phyloP scores from a whole-genome alignment of 805 yeast genomes.

The Saturnispora silvae region DNA sequence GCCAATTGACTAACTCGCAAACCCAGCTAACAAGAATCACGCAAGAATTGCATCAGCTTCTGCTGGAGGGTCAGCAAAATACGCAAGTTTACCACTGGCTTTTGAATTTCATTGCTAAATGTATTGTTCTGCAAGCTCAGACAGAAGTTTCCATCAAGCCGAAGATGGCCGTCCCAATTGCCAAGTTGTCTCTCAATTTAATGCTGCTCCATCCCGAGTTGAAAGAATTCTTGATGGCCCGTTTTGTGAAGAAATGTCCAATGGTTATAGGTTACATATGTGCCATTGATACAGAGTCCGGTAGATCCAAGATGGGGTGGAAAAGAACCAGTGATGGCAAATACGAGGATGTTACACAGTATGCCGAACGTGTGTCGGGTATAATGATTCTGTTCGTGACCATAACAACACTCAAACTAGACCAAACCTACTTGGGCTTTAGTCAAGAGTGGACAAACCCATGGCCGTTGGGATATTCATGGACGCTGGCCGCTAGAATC shows the following conservation, averaged over 20 bases:
- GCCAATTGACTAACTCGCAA: slow-evolving; percentile 73
- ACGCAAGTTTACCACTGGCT: slow-evolving; percentile 60
- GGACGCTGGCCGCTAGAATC: slow-evolving; percentile 67
- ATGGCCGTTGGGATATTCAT: slow-evolving; percentile 43
- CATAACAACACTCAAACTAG: slow-evolving; percentile 43
- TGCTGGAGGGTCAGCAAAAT: slow-evolving; percentile 37
- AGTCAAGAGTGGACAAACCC: slow-evolving; percentile 33
- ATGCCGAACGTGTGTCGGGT: slow-evolving; percentile 82
- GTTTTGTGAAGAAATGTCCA: slow-evolving; percentile 89
- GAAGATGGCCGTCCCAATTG: slow-evolving; percentile 70
- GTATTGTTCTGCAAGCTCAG: slow-evolving; percentile 84
- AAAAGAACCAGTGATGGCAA: slow-evolving; percentile 37
- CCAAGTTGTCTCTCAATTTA: slow-evolving; percentile 47
- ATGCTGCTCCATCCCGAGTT: slow-evolving; percentile 40
- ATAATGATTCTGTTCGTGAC: slow-evolving; percentile 73
- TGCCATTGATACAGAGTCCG: slow-evolving; percentile 67
- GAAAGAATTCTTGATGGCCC: slow-evolving; percentile 52
- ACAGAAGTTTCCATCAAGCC: slow-evolving; percentile 79
- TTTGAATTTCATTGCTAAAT: slow-evolving; percentile 74
- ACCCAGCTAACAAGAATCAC: slow-evolving; percentile 46
- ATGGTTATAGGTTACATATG: slow-evolving; percentile 75
- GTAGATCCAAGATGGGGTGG: slow-evolving; percentile 84
- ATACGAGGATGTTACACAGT: slow-evolving; percentile 53
- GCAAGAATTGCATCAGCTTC: slow-evolving; percentile 37
- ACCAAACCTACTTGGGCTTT: slow-evolving; percentile 16